These are phyloP conservation scores for Chenopodium album DNA, from an alignment of 148 eudicot species.

Conservation along the genomic window DNA sequence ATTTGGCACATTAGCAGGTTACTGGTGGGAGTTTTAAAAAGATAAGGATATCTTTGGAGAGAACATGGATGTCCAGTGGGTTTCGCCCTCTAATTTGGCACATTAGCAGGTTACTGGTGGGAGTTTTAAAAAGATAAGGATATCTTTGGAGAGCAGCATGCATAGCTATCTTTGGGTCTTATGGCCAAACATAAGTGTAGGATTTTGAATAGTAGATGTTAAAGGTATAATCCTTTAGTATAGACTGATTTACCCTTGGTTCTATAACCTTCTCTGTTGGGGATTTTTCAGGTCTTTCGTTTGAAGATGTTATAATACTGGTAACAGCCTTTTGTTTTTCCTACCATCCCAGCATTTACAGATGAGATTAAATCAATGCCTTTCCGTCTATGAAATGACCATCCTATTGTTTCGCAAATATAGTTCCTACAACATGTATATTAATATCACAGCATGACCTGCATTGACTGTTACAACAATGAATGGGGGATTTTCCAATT, in stretches of 20 bases:
- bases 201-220: too few species aligned
- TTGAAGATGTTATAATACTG: neutral
- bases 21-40: neutral
- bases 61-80: neutral
- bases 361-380: neutral
- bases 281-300: neutral
- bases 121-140: neutral
- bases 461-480: neutral
- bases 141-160: neutral
- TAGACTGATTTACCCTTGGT: neutral
- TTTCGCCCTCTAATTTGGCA: neutral
- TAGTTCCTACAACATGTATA: neutral
- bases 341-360: neutral
- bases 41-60: neutral
- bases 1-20: neutral
- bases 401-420: neutral
- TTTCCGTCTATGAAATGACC: neutral
- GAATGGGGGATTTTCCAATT: neutral
- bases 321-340: neutral
- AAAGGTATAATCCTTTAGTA: too few species aligned
- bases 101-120: neutral
- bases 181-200: neutral
- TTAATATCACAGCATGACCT: neutral
- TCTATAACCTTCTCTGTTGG: neutral
- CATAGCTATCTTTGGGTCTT: neutral